Evolutionary conservation across 2,329 filamentous ascomycete genomes (phyloP).

Genomic region (Hymenoscyphus occultus): DNA sequence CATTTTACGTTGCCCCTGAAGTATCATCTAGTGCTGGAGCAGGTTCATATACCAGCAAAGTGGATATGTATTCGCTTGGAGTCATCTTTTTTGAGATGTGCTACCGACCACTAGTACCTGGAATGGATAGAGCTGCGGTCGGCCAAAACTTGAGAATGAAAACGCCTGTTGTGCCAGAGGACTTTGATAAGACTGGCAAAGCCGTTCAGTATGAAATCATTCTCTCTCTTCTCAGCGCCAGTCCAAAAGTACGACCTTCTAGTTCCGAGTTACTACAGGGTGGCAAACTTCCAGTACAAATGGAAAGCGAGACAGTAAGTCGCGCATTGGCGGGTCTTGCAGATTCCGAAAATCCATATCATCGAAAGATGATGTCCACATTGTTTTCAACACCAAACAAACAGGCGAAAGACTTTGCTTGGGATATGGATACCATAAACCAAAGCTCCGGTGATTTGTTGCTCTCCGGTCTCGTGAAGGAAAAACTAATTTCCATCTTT

Average conservation of each 20-base stretch:
- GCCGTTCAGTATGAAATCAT: conserved; percentile 73
- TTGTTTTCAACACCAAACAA: conserved; percentile 72
- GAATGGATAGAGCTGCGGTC: conserved; percentile 62
- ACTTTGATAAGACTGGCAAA: conserved; percentile 70
- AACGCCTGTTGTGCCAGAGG: conserved; percentile 65
- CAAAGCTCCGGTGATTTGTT: conserved; percentile 59
- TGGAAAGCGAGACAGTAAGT: conserved; percentile 88
- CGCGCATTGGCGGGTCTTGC: conserved; percentile 77
- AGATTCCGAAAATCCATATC: conserved; percentile 82
- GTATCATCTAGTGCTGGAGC: conserved; percentile 72
- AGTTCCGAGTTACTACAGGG: conserved; percentile 79
- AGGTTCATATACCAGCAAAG: conserved; percentile 84
- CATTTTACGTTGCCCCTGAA: conserved; percentile 91
- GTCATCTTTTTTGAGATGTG: conserved; percentile 99
- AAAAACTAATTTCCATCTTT: conserved; percentile 74
- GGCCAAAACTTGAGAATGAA: conserved; percentile 67
- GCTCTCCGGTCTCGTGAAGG: conserved; percentile 70
- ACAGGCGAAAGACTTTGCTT: conserved; percentile 76
- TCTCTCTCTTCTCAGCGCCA: conserved; percentile 74
- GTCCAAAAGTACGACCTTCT: conserved; percentile 77
- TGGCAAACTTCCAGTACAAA: conserved; percentile 82
- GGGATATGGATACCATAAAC: conserved; percentile 65
- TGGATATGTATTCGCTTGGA: conserved; percentile 97
- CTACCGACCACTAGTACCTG: conserved; percentile 55
- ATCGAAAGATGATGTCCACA: conserved; percentile 82